Percentiles rank a stretch among this genome's conserved stretches.
phyloP scores from a whole-genome alignment of 345 rosid genomes.

The Hypericum perforatum region DNA sequence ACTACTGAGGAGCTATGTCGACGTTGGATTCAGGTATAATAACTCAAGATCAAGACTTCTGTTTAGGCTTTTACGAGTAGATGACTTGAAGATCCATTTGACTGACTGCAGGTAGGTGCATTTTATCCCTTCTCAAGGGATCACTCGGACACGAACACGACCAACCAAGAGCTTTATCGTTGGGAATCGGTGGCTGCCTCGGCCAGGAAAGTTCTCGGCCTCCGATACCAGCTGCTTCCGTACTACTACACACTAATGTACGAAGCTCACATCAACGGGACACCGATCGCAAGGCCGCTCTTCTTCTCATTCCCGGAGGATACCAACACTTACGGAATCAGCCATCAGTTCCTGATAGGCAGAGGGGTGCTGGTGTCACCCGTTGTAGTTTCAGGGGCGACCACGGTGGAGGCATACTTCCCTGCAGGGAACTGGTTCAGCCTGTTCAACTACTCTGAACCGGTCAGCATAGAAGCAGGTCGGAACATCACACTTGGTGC shows the following conservation, averaged over 20 bases:
- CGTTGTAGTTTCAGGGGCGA: conserved; percentile 25
- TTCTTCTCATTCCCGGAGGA: conserved; percentile 67
- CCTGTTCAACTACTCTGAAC: conserved; percentile 46
- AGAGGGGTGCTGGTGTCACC: conserved; percentile 58
- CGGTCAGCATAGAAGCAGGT: conserved; percentile 27
- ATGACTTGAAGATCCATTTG: too few relatives aligned
- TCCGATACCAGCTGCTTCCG: conserved; percentile 60
- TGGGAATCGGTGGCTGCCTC: conserved; percentile 70
- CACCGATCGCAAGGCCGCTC: conserved; percentile 67
- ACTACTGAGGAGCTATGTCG: conserved; percentile 64
- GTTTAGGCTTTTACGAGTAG: too few relatives aligned
- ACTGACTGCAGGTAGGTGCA: conserved; percentile 61
- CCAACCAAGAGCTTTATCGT: conserved; percentile 56
- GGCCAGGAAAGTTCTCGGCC: conserved; percentile 56
- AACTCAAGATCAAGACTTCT: too few relatives aligned
- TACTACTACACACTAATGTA: conserved; percentile 60
- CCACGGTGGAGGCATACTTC: conserved; percentile 45
- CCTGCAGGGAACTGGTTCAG: conserved; percentile 65
- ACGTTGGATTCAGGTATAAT: conserved; percentile 65
- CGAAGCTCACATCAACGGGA: conserved; percentile 44
- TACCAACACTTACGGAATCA: conserved; percentile 35
- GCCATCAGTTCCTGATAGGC: conserved; percentile 48
- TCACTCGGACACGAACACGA: conserved; percentile 25
- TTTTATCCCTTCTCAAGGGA: conserved; percentile 82
- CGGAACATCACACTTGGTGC: conserved; percentile 32